Base-by-base conservation (phyloP, 345 rosid species). In the Arabidopsis arenosa region DNA sequence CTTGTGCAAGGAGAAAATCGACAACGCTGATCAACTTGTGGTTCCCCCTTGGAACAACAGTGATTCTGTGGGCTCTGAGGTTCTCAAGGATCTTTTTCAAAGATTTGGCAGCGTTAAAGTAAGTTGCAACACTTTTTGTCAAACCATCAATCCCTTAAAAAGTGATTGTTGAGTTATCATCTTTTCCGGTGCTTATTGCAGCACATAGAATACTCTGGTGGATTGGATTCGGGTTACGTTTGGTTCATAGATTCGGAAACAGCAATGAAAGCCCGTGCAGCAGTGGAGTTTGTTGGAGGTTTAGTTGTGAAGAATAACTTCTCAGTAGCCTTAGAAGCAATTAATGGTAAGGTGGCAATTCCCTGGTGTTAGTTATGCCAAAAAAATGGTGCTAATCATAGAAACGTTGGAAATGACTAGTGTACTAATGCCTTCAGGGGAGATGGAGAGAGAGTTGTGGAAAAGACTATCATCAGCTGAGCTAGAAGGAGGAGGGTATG, bases 61-160 rank as follows among this genome's bases (percentile, higher is more conserved):
- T 73, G 74, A 83, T 80, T 74, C 73, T 73, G 78, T 83, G 13
- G 10, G 76, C 66, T 68, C 82, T 26, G 85, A 86, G 77, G 88
- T 81, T 75, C 79, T 86, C 54, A 84, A 71, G 66, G 85, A 75
- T 54, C 66, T 74, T 18, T 81, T 86, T 62, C 65, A 53, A 68
- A 81, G 76, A 64, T 86, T 84, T 72, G 88, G 86, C 66, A 70
- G 52, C 69, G 75, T 86, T 30, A 75, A 84, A 85, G 90, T 80
- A 58, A 58, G 51, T 35, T 62, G 37, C 40, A 73, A 61, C 18
- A 28, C 32, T 28, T 43, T 9, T 18, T 58, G 48, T 76, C 37
- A 49, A 45, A 40, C 49, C 49, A 21, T 64, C 67, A 3, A 39
- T 53, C 44, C 44, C 68, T 6, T 74, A 10, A 36, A 26, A 36